Evolutionary conservation across 192 early-diverging fungal species (phyloP).

Genomic region (Coemansia sp.): DNA sequence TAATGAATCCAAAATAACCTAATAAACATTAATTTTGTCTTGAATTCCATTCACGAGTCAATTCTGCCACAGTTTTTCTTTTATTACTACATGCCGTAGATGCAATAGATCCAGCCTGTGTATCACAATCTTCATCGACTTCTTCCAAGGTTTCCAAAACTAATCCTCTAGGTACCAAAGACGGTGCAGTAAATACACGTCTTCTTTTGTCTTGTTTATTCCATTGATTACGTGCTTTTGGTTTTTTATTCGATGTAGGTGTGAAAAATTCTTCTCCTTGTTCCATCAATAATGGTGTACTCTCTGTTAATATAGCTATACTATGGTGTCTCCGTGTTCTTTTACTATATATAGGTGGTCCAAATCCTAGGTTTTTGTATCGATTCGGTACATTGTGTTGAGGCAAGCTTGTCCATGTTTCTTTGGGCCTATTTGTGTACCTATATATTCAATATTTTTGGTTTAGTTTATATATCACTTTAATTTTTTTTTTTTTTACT

Average conservation of each 20-base stretch:
- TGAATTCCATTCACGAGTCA: slow-evolving; percentile 2
- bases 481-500: not conserved
- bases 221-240: not conserved
- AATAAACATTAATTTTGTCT: no score
- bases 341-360: no score
- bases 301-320: slow-evolving; percentile 32
- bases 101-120: not conserved
- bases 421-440: no score
- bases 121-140: slow-evolving; percentile 3
- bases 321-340: slow-evolving; percentile 30
- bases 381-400: no score
- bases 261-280: slow-evolving; percentile 29
- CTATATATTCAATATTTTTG: no score
- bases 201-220: not conserved
- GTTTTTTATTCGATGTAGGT: not conserved
- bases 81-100: slow-evolving; percentile 1
- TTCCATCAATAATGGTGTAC: slow-evolving; percentile 42
- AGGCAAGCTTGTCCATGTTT: no score
- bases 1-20: no score
- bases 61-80: not conserved
- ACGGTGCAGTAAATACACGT: slow-evolving; percentile 11
- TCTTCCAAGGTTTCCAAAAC: not conserved
- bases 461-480: no score
- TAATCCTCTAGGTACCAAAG: not conserved
- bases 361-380: no score